Percentiles rank a stretch among this genome's conserved stretches.
Evolutionary conservation across 2,329 filamentous ascomycete species (phyloP).

Genomic region (Nigrograna mackinnonii): DNA sequence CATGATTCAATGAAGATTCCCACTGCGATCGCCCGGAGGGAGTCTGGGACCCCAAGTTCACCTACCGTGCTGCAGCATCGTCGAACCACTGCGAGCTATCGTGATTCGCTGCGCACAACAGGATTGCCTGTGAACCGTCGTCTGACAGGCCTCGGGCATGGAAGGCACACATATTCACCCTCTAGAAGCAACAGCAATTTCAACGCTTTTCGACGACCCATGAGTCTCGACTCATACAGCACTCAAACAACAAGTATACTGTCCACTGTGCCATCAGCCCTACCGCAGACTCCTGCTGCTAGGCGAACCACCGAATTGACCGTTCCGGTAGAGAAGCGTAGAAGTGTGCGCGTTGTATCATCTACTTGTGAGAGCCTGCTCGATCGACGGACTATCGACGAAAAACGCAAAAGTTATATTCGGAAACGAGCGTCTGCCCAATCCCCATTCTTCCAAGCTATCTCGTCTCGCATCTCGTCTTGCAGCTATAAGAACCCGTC

Average conservation of each 20-base stretch:
- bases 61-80: conserved; percentile 24
- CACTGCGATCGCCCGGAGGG: conserved; percentile 41
- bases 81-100: conserved; percentile 26
- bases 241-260: conserved; percentile 45
- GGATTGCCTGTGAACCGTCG: conserved; percentile 35
- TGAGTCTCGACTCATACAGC: conserved; percentile 42
- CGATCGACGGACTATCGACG: conserved; percentile 42
- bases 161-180: conserved; percentile 28
- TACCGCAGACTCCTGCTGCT: conserved; percentile 34
- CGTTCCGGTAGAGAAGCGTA: conserved; percentile 36
- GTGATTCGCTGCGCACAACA: conserved; percentile 24
- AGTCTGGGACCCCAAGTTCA: conserved; percentile 30
- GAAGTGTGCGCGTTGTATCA: conserved; percentile 45
- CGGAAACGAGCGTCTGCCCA: conserved; percentile 43
- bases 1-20: conserved; percentile 49
- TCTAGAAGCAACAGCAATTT: conserved; percentile 29
- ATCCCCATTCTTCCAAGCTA: conserved; percentile 45
- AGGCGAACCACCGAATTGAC: conserved; percentile 27
- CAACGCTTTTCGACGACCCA: conserved; percentile 25
- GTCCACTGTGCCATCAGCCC: conserved; percentile 42
- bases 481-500: conserved; percentile 29
- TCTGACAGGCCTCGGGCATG: conserved; percentile 33
- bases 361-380: conserved; percentile 28
- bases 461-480: conserved; percentile 31
- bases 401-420: conserved; percentile 48